Evolutionary conservation across 371 early-diverging fungal species (phyloP), one percentile per base, ranked within the genome.

Genomic region (Rhizopus arrhizus): DNA sequence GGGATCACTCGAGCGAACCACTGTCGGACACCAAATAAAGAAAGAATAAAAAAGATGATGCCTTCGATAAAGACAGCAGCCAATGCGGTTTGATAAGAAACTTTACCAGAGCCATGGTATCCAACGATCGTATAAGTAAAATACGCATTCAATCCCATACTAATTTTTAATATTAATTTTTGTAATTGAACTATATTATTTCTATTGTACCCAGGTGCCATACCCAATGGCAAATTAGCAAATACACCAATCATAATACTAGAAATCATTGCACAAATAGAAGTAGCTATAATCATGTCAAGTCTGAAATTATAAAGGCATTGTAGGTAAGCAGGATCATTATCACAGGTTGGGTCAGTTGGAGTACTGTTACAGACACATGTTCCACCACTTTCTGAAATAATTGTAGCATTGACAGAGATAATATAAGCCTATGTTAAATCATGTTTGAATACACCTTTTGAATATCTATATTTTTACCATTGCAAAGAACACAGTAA

Each of bases 11-110:
- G 79, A 8, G 90, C 90, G 40, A 92, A 76, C 85, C 85, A 86
- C 68, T 92, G 91, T 32, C 92, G 89, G 22, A 91, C 73, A 52
- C 91, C 91, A 31, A 91, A 65, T 28, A 90, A 68, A 3, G 91
- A 85, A 5, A 92, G 78, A 3, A 85, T 53, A 50, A 91, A 69
- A 57, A 91, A 92, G 47, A 91, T 78, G 33, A 91, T 62, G 4
- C 91, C 91, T 74, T 92, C 92, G 55, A 92, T 83, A 59, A 89
- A 87, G 56, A 92, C 90, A 16, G 91, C 91, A 15, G 89, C 84
- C 33, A 92, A 65, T 5, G 91, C 91, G n/a, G 86, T 88, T 56
- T 83, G 63, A 64, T 88, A 92, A 5, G 72, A 57, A 29, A 92
- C 81, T 47, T 83, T 86, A 43, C 89, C 88, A 33, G 83, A 71